Percentiles rank a stretch among this genome's conserved stretches.
Evolutionary conservation across 176 grass and related monocot genomes (phyloP).

Genomic region (Phoenix dactylifera): DNA sequence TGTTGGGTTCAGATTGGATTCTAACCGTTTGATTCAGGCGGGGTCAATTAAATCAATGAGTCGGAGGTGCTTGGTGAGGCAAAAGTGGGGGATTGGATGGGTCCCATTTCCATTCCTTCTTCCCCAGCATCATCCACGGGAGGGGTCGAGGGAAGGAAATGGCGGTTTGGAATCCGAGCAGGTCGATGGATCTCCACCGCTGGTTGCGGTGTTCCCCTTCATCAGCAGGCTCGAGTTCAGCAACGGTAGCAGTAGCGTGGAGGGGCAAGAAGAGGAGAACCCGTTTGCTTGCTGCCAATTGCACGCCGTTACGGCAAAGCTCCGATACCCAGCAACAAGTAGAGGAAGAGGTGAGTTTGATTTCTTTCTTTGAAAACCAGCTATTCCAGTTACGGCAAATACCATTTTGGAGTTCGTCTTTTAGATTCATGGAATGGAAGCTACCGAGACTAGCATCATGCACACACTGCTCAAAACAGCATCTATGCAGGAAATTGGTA

Average conservation of each 20-base stretch:
- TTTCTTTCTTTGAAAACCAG: neutral
- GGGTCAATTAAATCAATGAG: too few relatives aligned
- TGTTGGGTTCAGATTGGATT: too few relatives aligned
- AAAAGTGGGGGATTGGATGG: too few relatives aligned
- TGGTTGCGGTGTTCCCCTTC: neutral
- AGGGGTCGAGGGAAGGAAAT: neutral
- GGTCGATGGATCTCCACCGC: neutral
- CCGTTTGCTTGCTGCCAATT: neutral
- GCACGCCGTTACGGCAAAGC: neutral
- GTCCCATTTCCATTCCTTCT: too few relatives aligned
- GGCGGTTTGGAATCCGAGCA: neutral
- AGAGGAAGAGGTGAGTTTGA: constrained; percentile 7
- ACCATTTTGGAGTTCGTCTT: too few relatives aligned
- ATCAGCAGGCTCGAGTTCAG: neutral
- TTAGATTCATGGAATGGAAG: too few relatives aligned
- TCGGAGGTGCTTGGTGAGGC: too few relatives aligned
- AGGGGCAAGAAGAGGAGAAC: neutral
- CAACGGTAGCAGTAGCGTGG: neutral
- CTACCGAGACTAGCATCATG: too few relatives aligned
- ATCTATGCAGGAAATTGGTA: too few relatives aligned
- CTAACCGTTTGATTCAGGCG: too few relatives aligned
- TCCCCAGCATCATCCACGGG: neutral
- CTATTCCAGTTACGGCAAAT: too few relatives aligned
- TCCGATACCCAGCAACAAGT: neutral
- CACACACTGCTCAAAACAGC: too few relatives aligned